phyloP scores from a whole-genome alignment of 1,139 yeast species.

The Yamadazyma friedrichii region DNA sequence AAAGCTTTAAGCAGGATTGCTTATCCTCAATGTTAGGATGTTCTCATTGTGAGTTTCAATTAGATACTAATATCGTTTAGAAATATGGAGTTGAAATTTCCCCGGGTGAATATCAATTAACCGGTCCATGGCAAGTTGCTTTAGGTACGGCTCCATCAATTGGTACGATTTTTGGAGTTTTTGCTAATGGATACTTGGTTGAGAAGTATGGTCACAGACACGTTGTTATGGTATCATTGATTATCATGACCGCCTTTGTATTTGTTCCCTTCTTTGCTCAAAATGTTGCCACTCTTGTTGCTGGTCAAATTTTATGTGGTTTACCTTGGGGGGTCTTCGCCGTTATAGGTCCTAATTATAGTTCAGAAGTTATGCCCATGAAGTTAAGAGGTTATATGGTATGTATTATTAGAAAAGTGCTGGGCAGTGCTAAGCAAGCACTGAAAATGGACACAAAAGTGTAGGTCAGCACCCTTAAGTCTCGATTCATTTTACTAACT shows the following conservation, averaged over 20 bases:
- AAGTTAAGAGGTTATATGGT: slow-evolving; percentile 22
- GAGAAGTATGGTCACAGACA: slow-evolving; percentile 25
- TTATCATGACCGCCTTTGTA: slow-evolving; percentile 22
- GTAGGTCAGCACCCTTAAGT: no score
- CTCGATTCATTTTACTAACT: not conserved
- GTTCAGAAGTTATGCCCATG: slow-evolving; percentile 24
- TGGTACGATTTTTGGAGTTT: slow-evolving; percentile 24
- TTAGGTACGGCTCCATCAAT: slow-evolving; percentile 20
- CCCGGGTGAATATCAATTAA: slow-evolving; percentile 19
- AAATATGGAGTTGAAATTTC: slow-evolving; percentile 19
- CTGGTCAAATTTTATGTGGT: slow-evolving; percentile 25
- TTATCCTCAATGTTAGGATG: no score
- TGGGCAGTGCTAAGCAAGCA: not conserved
- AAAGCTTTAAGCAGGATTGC: no score
- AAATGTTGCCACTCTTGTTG: slow-evolving; percentile 18
- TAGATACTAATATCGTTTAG: not conserved
- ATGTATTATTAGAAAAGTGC: not conserved
- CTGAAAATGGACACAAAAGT: no score
- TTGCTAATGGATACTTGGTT: slow-evolving; percentile 21
- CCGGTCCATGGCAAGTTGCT: slow-evolving; percentile 24
- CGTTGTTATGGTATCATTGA: slow-evolving; percentile 20
- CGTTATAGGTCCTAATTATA: slow-evolving; percentile 25
- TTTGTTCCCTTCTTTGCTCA: slow-evolving; percentile 24
- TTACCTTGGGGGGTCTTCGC: slow-evolving; percentile 28
- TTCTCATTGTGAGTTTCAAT: no score